A percentile compares a stretch with the other conserved stretches of the same genome.
These are phyloP conservation scores for Kazachstania psychrophila DNA, from an alignment of 805 yeast genomes.

Conservation along the genomic window DNA sequence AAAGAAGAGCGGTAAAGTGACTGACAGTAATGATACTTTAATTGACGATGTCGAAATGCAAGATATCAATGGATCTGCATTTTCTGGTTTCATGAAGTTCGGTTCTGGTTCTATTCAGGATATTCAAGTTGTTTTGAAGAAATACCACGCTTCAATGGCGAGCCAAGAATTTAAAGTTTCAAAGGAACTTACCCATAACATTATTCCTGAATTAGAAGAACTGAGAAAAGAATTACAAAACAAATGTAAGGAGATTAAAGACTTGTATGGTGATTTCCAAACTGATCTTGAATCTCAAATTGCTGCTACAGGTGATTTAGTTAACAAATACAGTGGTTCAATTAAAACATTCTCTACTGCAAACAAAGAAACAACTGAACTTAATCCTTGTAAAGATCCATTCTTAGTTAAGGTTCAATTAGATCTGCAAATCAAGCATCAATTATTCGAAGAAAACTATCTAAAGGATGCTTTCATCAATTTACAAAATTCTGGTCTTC, in stretches of 20 bases:
- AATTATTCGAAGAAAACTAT: conserved; percentile 49
- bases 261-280: conserved; percentile 51
- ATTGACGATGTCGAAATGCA: not conserved
- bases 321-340: conserved; percentile 36
- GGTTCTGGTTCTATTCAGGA: conserved; percentile 74
- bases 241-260: conserved; percentile 71
- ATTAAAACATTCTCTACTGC: conserved; percentile 20
- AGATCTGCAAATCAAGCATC: conserved; percentile 54
- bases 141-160: conserved; percentile 51
- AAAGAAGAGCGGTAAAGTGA: conserved; percentile 2
- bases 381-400: conserved; percentile 48
- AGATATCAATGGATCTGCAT: conserved; percentile 13
- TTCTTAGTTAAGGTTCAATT: conserved; percentile 48
- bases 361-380: conserved; percentile 19
- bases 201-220: conserved; percentile 49
- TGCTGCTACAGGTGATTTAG: conserved; percentile 48
- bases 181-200: conserved; percentile 42
- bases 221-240: conserved; percentile 56
- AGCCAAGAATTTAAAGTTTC: conserved; percentile 43
- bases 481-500: conserved; percentile 53
- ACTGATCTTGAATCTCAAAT: conserved; percentile 48
- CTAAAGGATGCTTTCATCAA: conserved; percentile 55
- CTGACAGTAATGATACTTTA: not conserved
- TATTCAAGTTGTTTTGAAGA: conserved; percentile 55
- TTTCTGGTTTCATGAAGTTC: conserved; percentile 50